Percentiles rank a stretch among this genome's conserved stretches.
Evolutionary conservation across 2,329 filamentous ascomycete species (phyloP).

Genomic region (Coniella lustricola): DNA sequence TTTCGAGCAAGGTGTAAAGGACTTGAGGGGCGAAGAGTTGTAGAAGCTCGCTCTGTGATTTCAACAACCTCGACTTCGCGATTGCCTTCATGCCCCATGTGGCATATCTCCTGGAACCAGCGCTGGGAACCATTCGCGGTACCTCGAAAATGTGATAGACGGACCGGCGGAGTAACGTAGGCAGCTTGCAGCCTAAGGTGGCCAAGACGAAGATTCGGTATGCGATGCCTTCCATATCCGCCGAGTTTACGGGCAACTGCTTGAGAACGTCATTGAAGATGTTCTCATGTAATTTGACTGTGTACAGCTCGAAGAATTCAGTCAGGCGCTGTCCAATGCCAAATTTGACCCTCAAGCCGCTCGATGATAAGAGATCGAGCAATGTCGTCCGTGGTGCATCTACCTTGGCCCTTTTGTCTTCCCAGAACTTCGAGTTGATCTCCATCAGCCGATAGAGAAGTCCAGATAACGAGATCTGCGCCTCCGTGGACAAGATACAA

Average conservation of each 20-base stretch:
- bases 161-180: slow-evolving; percentile 76
- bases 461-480: slow-evolving; percentile 59
- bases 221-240: slow-evolving; percentile 74
- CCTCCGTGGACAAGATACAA: slow-evolving; percentile 61
- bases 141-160: slow-evolving; percentile 95
- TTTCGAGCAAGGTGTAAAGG: slow-evolving; percentile 81
- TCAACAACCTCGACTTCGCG: slow-evolving; percentile 56
- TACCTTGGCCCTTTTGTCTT: slow-evolving; percentile 39
- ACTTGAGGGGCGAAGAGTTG: slow-evolving; percentile 80
- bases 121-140: slow-evolving; percentile 62
- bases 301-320: slow-evolving; percentile 69
- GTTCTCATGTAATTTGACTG: slow-evolving; percentile 75
- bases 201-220: slow-evolving; percentile 72
- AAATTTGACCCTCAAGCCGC: slow-evolving; percentile 67
- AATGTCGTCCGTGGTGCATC: slow-evolving; percentile 9
- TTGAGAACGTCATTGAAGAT: slow-evolving; percentile 80
- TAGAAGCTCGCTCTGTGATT: slow-evolving; percentile 66
- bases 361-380: slow-evolving; percentile 49
- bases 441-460: slow-evolving; percentile 66
- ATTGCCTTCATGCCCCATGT: slow-evolving; percentile 63
- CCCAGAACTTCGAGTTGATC: slow-evolving; percentile 59
- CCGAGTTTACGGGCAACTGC: slow-evolving; percentile 65
- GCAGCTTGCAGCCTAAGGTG: slow-evolving; percentile 73
- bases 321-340: slow-evolving; percentile 64
- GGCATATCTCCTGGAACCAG: slow-evolving; percentile 65